Percentiles rank a stretch among this genome's conserved stretches.
Conservation (phyloP, 305 asterid genomes). For the Ajuga reptans region DNA sequence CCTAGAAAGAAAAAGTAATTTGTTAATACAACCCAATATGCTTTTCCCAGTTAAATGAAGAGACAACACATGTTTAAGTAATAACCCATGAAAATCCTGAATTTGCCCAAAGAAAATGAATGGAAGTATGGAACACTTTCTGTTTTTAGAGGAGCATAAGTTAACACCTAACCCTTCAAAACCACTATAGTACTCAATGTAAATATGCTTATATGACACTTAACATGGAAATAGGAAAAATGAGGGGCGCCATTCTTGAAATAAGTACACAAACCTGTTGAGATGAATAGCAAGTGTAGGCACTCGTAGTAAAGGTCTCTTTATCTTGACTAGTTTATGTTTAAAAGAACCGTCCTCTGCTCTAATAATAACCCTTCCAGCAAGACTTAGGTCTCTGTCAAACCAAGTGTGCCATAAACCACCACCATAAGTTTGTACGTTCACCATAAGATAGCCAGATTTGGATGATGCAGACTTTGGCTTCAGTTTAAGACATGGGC, state of each 20-base stretch:
- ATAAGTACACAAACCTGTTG: constrained; percentile 46
- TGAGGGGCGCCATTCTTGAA: neutral
- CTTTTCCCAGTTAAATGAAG: neutral
- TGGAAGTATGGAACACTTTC: neutral
- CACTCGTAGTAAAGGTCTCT: constrained; percentile 78
- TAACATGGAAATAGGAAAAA: constrained; percentile 2
- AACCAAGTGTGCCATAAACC: constrained; percentile 99
- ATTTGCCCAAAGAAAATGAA: neutral
- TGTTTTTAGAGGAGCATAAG: neutral
- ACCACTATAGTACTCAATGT: neutral
- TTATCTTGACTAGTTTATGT: constrained; percentile 82
- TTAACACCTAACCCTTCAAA: constrained; percentile 2
- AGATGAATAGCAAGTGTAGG: constrained; percentile 97
- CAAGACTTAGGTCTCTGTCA: constrained; percentile 87
- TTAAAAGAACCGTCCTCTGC: constrained; percentile 70
- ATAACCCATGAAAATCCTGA: neutral
- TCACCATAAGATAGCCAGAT: constrained; percentile 91
- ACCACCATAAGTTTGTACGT: constrained; percentile 87
- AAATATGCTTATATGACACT: neutral
- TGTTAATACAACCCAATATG: neutral
- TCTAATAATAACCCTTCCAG: constrained; percentile 87
- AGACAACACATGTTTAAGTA: neutral
- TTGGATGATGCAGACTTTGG: constrained; percentile 80
- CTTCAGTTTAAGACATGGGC: constrained; percentile 96
- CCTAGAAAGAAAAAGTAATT: neutral